Base-by-base conservation (phyloP, 1,284 basidiomycete species). In the Golubevia pallescens region DNA sequence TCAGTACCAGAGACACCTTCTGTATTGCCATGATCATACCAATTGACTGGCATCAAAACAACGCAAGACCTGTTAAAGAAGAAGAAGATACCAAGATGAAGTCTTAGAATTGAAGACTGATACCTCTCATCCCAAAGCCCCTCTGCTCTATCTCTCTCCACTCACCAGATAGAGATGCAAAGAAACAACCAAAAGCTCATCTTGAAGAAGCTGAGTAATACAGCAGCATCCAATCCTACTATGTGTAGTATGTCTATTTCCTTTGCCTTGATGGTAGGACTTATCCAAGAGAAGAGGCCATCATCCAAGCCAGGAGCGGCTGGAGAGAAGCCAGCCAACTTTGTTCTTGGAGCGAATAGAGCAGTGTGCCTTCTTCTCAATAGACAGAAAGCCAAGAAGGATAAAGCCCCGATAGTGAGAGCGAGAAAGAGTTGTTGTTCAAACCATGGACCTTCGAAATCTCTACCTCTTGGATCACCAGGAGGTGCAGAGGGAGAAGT, bases 231-330 rank as follows among this genome's bases (percentile, higher is more conserved):
- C 58, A 99, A 87, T 0, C 96, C 96, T 10, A 98, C 95, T 53
- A 96, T 95, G 84, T 98, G 95, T 0, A 98, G 88, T n/a, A 98
- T 91, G 2, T 93, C 93, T 77, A 93, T 94, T 81, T 98, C 96
- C 55, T 93, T 94, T 0, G 93, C 94, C 65, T 89, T 88, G 63
- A 97, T 89, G 0, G 95, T 98, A 0, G 96, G 96, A 71, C 94
- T 85, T 71, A 98, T 93, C 96, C 96, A 99, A 20, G 93, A 93
- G 86, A 97, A 94, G 86, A 96, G 67, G 8, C 70, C 57, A 58
- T 80, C 82, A 5, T 84, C 71, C 16, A 75, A 70, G 64, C 81
- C 82, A 13, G 83, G 80, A 7, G 75, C 69, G 1, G 75, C 74
- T 1, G 80, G 80, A 5, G 69, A 86, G 67, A 86, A 86, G 69